Evolutionary conservation across 345 rosid species (phyloP), one percentile per base, ranked within the genome.

Genomic region (Excoecaria cochinchinensis): DNA sequence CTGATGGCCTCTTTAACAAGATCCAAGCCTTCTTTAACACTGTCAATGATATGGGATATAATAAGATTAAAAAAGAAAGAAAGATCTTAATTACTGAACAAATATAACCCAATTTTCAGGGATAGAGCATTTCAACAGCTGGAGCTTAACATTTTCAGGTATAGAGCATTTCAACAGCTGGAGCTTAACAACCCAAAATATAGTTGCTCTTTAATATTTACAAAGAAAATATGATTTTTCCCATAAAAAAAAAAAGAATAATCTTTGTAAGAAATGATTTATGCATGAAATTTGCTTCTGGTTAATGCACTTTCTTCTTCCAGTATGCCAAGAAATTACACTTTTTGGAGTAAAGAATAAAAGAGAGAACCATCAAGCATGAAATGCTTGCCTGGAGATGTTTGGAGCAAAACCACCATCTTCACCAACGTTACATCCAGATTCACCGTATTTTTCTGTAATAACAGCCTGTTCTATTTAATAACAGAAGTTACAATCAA

Each of bases 341-440:
- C 9, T 60, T 60, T 58, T 70, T 50, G 19, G 38, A 51, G 39
- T 10, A 2, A 10, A 9, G 16, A 52, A 16, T 31, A 16, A 31
- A 47, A 25, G 58, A 47, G 11, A 77, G 61, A 56, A 78, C 73
- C 24, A 72, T 61, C 51, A 71, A 78, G 77, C 67, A 78, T 74
- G 70, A 48, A 60, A 70, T 42, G 74, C 84, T 77, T 77, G 87
- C 99, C 96, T 93, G 55, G 95, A 90, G 70, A 95, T 87, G 81
- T 91, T 88, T 51, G 99, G 99, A 84, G 92, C 87, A 82, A 95
- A 89, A 76, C 99, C 99, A 81, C 99, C 98, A 86, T 88, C 97
- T 76, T 90, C 97, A 77, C 97, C 96, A 81, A 87, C 93, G 85
- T 88, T 93, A 81, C 98, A 93, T 76, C 87, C 98, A 79, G 78